A percentile compares a stretch with the other conserved stretches of the same genome.
phyloP scores from a whole-genome alignment of 2,329 filamentous ascomycete genomes.

The Falciphora oryzae region DNA sequence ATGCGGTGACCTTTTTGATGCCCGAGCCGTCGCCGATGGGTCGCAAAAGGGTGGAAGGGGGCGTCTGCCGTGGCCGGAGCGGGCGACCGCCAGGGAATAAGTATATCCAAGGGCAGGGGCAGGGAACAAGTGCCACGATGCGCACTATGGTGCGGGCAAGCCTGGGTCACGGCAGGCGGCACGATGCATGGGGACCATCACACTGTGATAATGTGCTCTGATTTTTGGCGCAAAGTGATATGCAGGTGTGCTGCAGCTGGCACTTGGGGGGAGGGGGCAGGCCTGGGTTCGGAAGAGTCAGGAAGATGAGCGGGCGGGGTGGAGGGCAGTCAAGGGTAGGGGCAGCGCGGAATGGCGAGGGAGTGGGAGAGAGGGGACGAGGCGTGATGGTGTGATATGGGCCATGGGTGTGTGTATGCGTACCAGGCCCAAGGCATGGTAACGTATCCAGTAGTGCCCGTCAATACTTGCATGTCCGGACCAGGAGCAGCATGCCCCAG shows the following conservation, averaged over 20 bases:
- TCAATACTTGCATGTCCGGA: not conserved
- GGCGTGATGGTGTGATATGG: not conserved
- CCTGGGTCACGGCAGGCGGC: constrained; percentile 8
- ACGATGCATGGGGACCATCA: constrained; percentile 11
- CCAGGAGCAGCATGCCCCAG: not conserved
- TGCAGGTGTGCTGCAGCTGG: constrained; percentile 3
- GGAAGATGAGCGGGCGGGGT: constrained; percentile 1
- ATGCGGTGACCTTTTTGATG: constrained; percentile 4
- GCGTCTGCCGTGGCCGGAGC: constrained; percentile 4
- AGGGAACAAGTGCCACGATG: constrained; percentile 1
- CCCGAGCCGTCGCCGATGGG: constrained; percentile 6
- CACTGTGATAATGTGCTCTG: constrained; percentile 10
- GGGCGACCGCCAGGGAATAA: constrained; percentile 3
- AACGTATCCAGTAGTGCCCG: not conserved
- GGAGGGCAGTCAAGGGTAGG: constrained; percentile 1
- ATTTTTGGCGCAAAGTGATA: constrained; percentile 2
- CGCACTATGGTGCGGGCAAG: not conserved
- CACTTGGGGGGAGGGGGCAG: not conserved
- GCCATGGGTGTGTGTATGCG: not conserved
- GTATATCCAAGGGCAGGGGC: constrained; percentile 5
- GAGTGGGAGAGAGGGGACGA: not conserved
- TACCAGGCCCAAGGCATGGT: not conserved
- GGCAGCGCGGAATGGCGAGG: not conserved
- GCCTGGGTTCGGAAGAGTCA: constrained; percentile 1
- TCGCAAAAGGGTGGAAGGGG: constrained; percentile 9